Evolutionary conservation across 2,329 filamentous ascomycete genomes (phyloP).

Genomic region (Ceratocystis papillata): DNA sequence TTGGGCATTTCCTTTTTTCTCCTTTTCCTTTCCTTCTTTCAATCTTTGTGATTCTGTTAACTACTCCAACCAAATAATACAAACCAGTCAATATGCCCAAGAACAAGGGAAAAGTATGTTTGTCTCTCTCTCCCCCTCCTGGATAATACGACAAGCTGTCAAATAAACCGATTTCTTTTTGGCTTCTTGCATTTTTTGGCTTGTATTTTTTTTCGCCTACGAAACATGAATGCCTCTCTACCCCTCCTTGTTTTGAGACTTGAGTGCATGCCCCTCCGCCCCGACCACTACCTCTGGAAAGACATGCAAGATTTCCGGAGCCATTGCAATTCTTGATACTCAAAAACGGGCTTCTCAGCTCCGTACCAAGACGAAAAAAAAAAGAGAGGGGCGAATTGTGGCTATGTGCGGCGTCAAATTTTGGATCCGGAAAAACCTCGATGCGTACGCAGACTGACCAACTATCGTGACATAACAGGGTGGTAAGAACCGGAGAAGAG

Average conservation of each 20-base stretch:
- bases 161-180: neutral
- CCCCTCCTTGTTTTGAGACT: constrained; percentile 3
- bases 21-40: neutral
- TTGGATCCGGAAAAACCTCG: neutral
- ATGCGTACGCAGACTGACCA: neutral
- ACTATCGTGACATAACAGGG: constrained; percentile 47
- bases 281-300: neutral
- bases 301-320: neutral
- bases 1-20: neutral
- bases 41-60: constrained; percentile 3
- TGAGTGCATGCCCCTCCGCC: constrained; percentile 7
- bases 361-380: neutral
- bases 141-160: neutral
- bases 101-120: constrained; percentile 95
- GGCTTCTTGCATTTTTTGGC: neutral
- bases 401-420: neutral
- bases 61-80: neutral
- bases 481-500: constrained; percentile 95
- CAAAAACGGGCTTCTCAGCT: neutral
- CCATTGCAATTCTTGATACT: neutral
- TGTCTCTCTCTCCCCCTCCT: neutral
- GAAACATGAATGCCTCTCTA: constrained; percentile 1
- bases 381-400: neutral
- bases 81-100: constrained; percentile 64
- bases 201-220: constrained; percentile 13